These are phyloP conservation scores for Chlamydomonas asymmetrica DNA, from an alignment of 139 green algal genomes.

Conservation along the genomic window DNA sequence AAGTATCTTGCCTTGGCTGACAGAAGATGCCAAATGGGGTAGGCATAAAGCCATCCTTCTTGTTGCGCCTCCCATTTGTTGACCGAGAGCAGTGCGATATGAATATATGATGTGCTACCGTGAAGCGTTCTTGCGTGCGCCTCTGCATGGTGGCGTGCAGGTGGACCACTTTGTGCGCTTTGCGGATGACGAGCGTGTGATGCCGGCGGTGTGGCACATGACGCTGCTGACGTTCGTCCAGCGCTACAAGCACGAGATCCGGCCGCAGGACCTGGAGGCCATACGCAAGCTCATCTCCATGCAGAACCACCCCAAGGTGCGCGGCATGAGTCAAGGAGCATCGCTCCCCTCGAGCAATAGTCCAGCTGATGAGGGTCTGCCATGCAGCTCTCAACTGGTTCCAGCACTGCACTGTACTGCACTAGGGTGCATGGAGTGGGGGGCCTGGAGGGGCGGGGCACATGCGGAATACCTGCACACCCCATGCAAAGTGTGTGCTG, in stretches of 20 bases:
- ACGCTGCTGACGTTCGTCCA: constrained; percentile 94
- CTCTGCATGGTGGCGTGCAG: too few relatives aligned
- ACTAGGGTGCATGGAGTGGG: background rate
- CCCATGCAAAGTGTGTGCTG: background rate
- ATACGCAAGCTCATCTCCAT: constrained; percentile 74
- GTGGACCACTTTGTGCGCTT: constrained; percentile 84
- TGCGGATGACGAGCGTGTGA: constrained; percentile 75
- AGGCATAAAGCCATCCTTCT: too few relatives aligned
- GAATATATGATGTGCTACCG: too few relatives aligned
- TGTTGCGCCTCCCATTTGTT: too few relatives aligned
- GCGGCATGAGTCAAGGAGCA: background rate
- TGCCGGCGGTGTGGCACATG: constrained; percentile 99
- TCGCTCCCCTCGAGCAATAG: too few relatives aligned
- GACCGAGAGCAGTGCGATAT: too few relatives aligned
- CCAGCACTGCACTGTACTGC: background rate
- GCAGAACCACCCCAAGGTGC: constrained; percentile 89
- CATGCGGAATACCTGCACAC: background rate
- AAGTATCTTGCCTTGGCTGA: too few relatives aligned
- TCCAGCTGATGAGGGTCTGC: background rate
- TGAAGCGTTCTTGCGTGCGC: too few relatives aligned
- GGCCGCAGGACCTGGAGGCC: constrained; percentile 74
- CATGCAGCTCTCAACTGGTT: background rate
- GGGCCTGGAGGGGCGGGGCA: background rate
- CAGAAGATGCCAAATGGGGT: too few relatives aligned
- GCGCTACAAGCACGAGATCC: constrained; percentile 92